Conservation (phyloP, 768 basidiomycete genomes). For the Boletales sp. region DNA sequence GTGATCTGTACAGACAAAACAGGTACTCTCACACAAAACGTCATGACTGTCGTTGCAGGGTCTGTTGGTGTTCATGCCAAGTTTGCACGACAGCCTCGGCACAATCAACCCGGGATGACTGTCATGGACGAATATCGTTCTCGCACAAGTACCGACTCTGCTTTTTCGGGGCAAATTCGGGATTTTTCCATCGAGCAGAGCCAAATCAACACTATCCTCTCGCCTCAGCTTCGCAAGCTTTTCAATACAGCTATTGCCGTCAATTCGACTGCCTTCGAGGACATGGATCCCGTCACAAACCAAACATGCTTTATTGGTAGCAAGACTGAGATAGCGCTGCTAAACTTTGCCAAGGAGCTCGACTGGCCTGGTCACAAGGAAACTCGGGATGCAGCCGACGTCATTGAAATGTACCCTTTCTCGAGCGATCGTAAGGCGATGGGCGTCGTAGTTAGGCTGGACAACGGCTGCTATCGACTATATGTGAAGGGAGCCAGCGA, state of each 20-base stretch:
- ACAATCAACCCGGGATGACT: slow-evolving; percentile 70
- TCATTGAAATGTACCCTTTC: slow-evolving; percentile 91
- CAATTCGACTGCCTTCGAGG: slow-evolving; percentile 96
- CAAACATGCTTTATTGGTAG: slow-evolving; percentile 73
- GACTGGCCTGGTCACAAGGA: slow-evolving; percentile 70
- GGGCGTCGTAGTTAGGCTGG: slow-evolving; percentile 77
- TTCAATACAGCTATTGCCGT: slow-evolving; percentile 85
- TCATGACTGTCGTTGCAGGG: slow-evolving; percentile 95
- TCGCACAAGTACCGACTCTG: slow-evolving; percentile 30
- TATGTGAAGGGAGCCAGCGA: slow-evolving; percentile 95
- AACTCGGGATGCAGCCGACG: slow-evolving; percentile 53
- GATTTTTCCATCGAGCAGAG: slow-evolving; percentile 89
- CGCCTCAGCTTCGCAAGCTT: slow-evolving; percentile 55
- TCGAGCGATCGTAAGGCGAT: slow-evolving; percentile 92
- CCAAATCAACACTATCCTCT: slow-evolving; percentile 61
- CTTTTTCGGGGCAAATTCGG: slow-evolving; percentile 38
- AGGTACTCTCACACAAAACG: slow-evolving; percentile 92
- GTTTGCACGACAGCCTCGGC: slow-evolving; percentile 76
- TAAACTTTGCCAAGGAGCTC: slow-evolving; percentile 79
- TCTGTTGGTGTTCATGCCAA: slow-evolving; percentile 93
- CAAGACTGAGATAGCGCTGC: slow-evolving; percentile 93
- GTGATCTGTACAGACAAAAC: slow-evolving; percentile 97
- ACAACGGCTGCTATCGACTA: slow-evolving; percentile 54
- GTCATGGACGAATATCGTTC: slow-evolving; percentile 49
- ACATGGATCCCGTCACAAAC: slow-evolving; percentile 58